Percentiles rank a stretch among this genome's conserved stretches.
Conservation (phyloP, 192 early-diverging fungal species). For the Coemansia sp. region DNA sequence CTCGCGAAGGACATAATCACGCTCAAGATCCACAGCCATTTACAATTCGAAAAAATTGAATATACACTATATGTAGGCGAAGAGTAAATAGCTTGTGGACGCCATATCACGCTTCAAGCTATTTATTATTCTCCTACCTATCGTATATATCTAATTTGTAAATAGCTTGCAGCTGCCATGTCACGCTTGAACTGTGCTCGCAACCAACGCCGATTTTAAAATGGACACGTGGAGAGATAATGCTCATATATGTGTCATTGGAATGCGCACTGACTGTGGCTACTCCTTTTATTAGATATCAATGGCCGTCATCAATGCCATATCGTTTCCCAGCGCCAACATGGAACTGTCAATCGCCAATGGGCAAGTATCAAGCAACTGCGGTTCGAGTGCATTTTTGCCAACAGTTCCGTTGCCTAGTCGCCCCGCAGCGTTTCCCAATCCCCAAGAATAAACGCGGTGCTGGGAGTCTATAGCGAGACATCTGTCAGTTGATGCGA, state of each 20-base stretch:
- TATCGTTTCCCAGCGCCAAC: conserved; percentile 47
- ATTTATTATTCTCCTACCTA: too few species aligned
- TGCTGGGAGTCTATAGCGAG: conserved; percentile 20
- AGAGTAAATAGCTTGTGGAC: too few species aligned
- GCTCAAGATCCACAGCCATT: not conserved
- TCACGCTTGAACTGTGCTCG: too few species aligned
- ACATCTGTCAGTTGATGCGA: conserved; percentile 60
- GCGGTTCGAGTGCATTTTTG: conserved; percentile 17
- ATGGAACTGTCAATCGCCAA: conserved; percentile 10
- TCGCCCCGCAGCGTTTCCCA: conserved; percentile 38
- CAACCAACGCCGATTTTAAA: not conserved
- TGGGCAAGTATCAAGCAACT: conserved; percentile 9
- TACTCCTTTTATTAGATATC: not conserved
- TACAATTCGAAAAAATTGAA: too few species aligned
- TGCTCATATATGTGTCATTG: not conserved
- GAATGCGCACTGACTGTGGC: not conserved
- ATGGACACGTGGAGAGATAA: not conserved
- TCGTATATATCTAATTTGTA: too few species aligned
- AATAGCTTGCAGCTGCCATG: too few species aligned
- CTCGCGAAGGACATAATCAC: not conserved
- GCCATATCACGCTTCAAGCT: too few species aligned
- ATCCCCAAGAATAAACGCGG: conserved; percentile 43
- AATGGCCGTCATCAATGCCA: conserved; percentile 22
- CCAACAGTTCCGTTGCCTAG: conserved; percentile 18
- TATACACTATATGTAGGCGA: too few species aligned